Conservation (phyloP, 129 eudicot species). For the Arctium minus region DNA sequence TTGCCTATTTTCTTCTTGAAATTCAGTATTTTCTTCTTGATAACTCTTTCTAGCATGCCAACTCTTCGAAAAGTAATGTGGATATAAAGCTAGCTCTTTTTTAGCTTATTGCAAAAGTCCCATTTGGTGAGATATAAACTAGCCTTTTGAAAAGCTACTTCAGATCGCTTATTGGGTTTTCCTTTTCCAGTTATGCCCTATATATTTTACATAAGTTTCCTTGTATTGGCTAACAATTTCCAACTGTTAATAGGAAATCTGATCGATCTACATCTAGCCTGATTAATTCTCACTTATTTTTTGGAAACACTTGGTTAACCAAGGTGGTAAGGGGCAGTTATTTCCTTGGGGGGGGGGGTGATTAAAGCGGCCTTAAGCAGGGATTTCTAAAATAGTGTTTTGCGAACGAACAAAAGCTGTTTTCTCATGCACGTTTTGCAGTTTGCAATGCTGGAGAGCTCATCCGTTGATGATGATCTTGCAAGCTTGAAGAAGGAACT, state of each 20-base stretch:
- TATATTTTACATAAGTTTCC: background rate
- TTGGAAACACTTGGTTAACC: background rate
- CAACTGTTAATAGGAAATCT: background rate
- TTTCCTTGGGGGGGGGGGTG: too few species aligned
- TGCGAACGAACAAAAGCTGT: background rate
- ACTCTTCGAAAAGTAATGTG: too few species aligned
- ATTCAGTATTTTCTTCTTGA: background rate
- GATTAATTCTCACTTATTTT: background rate
- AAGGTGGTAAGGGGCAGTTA: background rate
- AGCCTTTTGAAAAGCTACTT: background rate
- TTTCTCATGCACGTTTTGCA: conserved; percentile 30
- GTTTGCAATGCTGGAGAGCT: conserved; percentile 88
- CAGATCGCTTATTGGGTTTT: background rate
- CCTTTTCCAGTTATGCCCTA: background rate
- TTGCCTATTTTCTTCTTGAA: background rate
- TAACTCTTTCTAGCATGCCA: background rate
- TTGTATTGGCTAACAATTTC: background rate
- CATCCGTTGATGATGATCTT: conserved; percentile 95
- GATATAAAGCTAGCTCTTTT: background rate
- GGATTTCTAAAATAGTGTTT: background rate
- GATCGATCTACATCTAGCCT: background rate
- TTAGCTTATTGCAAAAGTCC: background rate
- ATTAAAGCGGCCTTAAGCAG: background rate
- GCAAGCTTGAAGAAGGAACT: conserved; percentile 79
- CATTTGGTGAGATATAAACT: background rate